Percentiles rank a stretch among this genome's conserved stretches.
Evolutionary conservation across 192 early-diverging fungal genomes (phyloP).

Genomic region (Backusella tuberculispora): DNA sequence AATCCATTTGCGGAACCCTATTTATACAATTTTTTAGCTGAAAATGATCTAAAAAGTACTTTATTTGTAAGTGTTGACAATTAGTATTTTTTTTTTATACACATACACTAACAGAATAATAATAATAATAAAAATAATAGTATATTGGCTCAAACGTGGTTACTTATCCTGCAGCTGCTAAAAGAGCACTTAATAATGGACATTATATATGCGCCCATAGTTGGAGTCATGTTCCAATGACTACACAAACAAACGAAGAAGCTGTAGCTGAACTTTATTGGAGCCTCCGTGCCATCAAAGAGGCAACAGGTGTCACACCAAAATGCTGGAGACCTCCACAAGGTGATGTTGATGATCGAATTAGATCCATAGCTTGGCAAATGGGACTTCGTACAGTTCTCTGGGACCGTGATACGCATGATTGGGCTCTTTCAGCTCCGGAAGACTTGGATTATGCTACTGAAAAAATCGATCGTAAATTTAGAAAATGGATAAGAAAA

Average conservation of each 20-base stretch:
- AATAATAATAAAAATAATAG: conserved; percentile 41
- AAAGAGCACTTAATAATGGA: conserved; percentile 44
- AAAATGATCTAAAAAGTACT: conserved; percentile 41
- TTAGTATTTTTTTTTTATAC: neutral
- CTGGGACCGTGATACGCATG: conserved; percentile 28
- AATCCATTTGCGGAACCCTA: conserved; percentile 35
- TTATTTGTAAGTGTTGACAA: conserved; percentile 36
- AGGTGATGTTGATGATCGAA: conserved; percentile 49
- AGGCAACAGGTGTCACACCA: conserved; percentile 42
- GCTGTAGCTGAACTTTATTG: conserved; percentile 54
- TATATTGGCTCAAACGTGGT: conserved; percentile 46
- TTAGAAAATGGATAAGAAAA: conserved; percentile 29
- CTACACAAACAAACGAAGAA: conserved; percentile 42
- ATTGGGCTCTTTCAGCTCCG: conserved; percentile 45
- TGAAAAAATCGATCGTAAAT: conserved; percentile 31
- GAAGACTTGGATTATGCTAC: conserved; percentile 23
- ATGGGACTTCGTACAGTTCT: conserved; percentile 21
- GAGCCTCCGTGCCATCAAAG: conserved; percentile 43
- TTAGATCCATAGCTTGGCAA: conserved; percentile 37
- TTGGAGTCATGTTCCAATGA: conserved; percentile 61
- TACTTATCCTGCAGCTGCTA: conserved; percentile 39
- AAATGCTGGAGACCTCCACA: conserved; percentile 50
- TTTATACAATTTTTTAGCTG: conserved; percentile 45
- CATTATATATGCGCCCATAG: conserved; percentile 53
- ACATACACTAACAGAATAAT: neutral